Evolutionary conservation across 768 basidiomycete genomes (phyloP).

Genomic region (Kwoniella bestiolae): DNA sequence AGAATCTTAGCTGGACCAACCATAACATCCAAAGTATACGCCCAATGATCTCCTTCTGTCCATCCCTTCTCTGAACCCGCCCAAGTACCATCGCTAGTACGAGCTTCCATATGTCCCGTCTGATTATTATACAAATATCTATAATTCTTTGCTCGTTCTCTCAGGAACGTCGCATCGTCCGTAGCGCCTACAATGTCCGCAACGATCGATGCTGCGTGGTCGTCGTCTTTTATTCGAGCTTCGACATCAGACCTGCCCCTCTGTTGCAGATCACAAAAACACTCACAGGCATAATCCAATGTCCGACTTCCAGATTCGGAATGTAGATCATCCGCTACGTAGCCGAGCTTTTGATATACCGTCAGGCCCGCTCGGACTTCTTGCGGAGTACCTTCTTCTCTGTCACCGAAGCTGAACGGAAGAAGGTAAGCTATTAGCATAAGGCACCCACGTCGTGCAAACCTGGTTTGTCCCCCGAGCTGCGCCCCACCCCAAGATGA

Average conservation of each 20-base stretch:
- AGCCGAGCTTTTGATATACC: slow-evolving; percentile 70
- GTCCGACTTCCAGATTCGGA: slow-evolving; percentile 79
- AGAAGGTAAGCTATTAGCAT: too few relatives aligned
- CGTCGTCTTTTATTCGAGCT: slow-evolving; percentile 65
- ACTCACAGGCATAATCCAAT: slow-evolving; percentile 75
- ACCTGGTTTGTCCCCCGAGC: too few relatives aligned
- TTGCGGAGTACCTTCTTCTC: slow-evolving; percentile 64
- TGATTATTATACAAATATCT: slow-evolving; percentile 70
- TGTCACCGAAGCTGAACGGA: slow-evolving; percentile 61
- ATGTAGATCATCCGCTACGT: slow-evolving; percentile 78
- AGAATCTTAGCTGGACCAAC: slow-evolving; percentile 26
- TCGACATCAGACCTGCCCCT: background rate
- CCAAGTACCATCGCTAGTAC: slow-evolving; percentile 61
- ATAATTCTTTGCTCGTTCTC: slow-evolving; percentile 65
- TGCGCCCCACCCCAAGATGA: too few relatives aligned
- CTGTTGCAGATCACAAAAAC: too few relatives aligned
- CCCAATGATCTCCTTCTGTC: slow-evolving; percentile 81
- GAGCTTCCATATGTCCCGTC: slow-evolving; percentile 82
- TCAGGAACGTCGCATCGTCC: slow-evolving; percentile 63
- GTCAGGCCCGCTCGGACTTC: slow-evolving; percentile 80
- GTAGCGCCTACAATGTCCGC: slow-evolving; percentile 65
- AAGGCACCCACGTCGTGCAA: too few relatives aligned
- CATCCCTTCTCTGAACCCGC: slow-evolving; percentile 66
- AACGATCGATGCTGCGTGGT: slow-evolving; percentile 72
- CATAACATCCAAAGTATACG: slow-evolving; percentile 74